A percentile compares a stretch with the other conserved stretches of the same genome.
These are phyloP conservation scores for Xylaria venustula DNA, from an alignment of 495 filamentous ascomycete species.

Conservation along the genomic window DNA sequence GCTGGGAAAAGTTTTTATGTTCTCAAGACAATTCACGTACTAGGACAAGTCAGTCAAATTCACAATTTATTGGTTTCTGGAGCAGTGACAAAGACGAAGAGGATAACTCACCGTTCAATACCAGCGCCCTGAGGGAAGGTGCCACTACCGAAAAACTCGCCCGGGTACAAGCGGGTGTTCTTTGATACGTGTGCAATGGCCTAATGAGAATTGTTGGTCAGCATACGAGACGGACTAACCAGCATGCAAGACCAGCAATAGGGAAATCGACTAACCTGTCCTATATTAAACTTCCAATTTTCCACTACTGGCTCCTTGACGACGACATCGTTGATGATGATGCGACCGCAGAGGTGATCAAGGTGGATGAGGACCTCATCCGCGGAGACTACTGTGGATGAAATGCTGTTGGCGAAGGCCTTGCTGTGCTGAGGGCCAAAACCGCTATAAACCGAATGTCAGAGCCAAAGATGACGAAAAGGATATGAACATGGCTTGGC, in stretches of 20 bases:
- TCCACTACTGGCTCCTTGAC: constrained; percentile 3
- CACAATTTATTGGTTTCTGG: too few species aligned
- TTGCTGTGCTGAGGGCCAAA: constrained; percentile 19
- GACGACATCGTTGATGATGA: constrained; percentile 10
- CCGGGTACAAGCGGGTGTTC: constrained; percentile 13
- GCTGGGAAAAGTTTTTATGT: neutral
- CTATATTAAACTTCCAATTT: constrained; percentile 9
- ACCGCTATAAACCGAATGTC: neutral
- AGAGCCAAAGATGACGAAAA: neutral
- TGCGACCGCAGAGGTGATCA: constrained; percentile 8
- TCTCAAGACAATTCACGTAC: neutral
- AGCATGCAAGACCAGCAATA: neutral
- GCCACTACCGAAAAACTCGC: constrained; percentile 18
- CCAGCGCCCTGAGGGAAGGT: constrained; percentile 14
- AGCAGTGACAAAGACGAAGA: too few species aligned
- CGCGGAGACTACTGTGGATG: constrained; percentile 7
- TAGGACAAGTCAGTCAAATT: neutral
- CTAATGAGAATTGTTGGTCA: neutral
- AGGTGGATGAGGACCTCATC: constrained; percentile 10
- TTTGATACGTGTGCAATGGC: constrained; percentile 14
- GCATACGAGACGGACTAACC: neutral
- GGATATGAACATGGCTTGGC: too few species aligned
- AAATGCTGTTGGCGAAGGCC: constrained; percentile 16
- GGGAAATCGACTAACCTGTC: constrained; percentile 5
- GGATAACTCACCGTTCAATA: constrained; percentile 17